Evolutionary conservation across 148 eudicot genomes (phyloP).

Genomic region (Rheum nobile): DNA sequence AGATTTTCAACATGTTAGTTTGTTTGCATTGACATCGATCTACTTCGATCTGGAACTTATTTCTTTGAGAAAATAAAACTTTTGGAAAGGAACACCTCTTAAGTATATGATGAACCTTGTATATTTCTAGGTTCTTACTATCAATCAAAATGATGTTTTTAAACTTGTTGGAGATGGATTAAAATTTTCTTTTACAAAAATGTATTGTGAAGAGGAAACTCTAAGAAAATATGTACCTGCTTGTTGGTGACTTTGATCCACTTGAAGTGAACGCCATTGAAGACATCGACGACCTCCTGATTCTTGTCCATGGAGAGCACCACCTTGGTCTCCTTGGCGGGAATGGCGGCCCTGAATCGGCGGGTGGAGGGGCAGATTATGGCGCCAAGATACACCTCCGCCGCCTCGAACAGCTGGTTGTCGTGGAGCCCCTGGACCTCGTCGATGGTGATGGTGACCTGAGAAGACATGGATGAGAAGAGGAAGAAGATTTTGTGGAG

Average conservation of each 20-base stretch:
- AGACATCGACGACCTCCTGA: constrained; percentile 17
- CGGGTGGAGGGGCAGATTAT: constrained; percentile 2
- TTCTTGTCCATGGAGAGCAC: constrained; percentile 17
- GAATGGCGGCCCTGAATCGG: constrained; percentile 3
- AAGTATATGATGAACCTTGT: too few species aligned
- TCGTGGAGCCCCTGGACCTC: neutral
- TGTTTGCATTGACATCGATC: too few species aligned
- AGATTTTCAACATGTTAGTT: too few species aligned
- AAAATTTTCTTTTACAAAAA: too few species aligned
- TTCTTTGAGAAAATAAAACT: too few species aligned
- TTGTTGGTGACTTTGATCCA: constrained; percentile 14
- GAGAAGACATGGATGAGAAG: neutral
- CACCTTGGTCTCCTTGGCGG: constrained; percentile 11
- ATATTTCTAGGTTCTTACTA: too few species aligned
- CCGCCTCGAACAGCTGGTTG: constrained; percentile 5
- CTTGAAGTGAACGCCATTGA: constrained; percentile 12
- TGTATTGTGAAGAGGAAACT: neutral
- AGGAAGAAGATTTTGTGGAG: neutral
- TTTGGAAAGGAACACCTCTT: too few species aligned
- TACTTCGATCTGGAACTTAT: too few species aligned
- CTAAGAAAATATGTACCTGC: neutral
- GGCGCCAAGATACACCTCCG: neutral
- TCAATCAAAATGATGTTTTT: too few species aligned
- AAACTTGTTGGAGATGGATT: neutral
- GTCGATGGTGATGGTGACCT: constrained; percentile 1